Percentiles rank a stretch among this genome's conserved stretches.
Evolutionary conservation across 352 stramenopile genomes (phyloP).

Genomic region (Plasmopara viticola): DNA sequence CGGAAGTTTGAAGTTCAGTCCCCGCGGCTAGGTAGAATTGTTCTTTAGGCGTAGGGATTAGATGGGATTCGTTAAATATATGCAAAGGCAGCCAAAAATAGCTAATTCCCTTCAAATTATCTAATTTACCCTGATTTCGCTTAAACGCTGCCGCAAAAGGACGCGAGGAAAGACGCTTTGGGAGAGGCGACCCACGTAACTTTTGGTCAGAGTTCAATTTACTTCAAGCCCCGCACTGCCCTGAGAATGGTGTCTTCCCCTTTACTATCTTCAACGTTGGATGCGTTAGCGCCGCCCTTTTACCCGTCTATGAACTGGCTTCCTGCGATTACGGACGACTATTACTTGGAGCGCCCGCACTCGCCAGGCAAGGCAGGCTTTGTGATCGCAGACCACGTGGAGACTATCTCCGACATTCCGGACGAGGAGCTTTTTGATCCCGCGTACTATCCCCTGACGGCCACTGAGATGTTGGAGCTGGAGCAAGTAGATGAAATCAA

Average conservation of each 20-base stretch:
- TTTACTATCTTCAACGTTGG: constrained; percentile 35
- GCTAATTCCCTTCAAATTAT: neutral
- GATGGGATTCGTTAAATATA: neutral
- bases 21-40: constrained; percentile 11
- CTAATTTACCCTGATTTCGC: constrained; percentile 7
- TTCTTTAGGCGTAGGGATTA: constrained; percentile 16
- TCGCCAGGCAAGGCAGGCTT: constrained; percentile 53
- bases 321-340: constrained; percentile 52
- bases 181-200: neutral
- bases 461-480: constrained; percentile 54
- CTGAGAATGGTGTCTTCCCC: constrained; percentile 33
- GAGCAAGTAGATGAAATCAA: constrained; percentile 80
- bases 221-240: constrained; percentile 10
- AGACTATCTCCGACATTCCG: constrained; percentile 44
- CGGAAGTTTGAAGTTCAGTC: constrained; percentile 24
- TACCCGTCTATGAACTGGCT: constrained; percentile 54
- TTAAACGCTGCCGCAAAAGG: neutral
- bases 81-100: neutral
- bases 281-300: constrained; percentile 51
- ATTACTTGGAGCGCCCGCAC: constrained; percentile 56
- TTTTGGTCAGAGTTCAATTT: constrained; percentile 22
- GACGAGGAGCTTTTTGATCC: constrained; percentile 78
- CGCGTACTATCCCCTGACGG: constrained; percentile 49
- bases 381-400: constrained; percentile 54
- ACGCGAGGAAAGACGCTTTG: constrained; percentile 8